These are phyloP conservation scores for Fusarium fracticaudum DNA, from an alignment of 2,329 filamentous ascomycete species.

Conservation along the genomic window DNA sequence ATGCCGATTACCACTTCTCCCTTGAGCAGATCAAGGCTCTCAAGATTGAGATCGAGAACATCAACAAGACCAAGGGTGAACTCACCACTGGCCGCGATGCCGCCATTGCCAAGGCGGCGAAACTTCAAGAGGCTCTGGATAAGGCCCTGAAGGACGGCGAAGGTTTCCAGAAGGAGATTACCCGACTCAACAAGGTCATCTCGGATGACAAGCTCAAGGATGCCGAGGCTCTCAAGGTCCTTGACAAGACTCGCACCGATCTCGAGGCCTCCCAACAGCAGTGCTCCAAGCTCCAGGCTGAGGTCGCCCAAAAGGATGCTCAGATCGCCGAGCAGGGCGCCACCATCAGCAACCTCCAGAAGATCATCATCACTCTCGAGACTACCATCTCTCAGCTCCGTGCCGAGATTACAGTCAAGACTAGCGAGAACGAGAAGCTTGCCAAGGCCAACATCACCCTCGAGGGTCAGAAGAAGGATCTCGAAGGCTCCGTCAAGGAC, in stretches of 20 bases:
- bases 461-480: neutral
- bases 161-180: neutral
- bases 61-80: neutral
- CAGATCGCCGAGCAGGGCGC: neutral
- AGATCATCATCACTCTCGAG: neutral
- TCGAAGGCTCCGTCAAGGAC: neutral
- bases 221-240: neutral
- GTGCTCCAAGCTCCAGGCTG: neutral
- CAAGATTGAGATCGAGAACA: neutral
- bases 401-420: neutral
- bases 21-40: neutral
- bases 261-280: neutral
- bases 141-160: neutral
- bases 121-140: neutral
- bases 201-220: neutral
- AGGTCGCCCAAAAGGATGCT: neutral
- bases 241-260: neutral
- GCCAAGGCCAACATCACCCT: neutral
- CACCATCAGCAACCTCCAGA: neutral
- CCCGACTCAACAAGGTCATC: neutral
- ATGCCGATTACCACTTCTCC: neutral
- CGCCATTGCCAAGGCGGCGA: fast-evolving
- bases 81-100: neutral
- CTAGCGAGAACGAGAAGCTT: neutral
- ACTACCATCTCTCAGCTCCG: neutral